Percentiles rank a stretch among this genome's conserved stretches.
Evolutionary conservation across 257 asterid species (phyloP).

Genomic region (Buddleja alternifolia): DNA sequence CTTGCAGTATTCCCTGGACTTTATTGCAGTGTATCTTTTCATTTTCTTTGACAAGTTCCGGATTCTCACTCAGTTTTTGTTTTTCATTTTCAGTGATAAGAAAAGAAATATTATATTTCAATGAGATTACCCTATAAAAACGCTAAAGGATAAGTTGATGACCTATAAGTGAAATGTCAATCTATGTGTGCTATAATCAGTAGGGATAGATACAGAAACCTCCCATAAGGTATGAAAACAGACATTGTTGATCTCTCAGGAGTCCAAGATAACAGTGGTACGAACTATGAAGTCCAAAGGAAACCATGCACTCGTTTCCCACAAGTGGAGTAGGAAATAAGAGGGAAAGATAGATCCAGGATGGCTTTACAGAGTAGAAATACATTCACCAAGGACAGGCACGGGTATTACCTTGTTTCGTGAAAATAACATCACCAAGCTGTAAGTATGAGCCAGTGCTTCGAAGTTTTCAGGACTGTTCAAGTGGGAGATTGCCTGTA

Average conservation of each 20-base stretch:
- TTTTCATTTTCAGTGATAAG: neutral
- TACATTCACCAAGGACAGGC: constrained; percentile 12
- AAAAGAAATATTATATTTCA: neutral
- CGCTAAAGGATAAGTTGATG: neutral
- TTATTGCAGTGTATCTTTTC: constrained; percentile 5
- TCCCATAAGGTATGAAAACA: neutral
- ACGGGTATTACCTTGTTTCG: constrained; percentile 54
- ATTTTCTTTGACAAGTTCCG: neutral
- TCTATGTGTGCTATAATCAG: neutral
- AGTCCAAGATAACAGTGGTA: constrained; percentile 5
- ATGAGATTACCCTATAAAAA: neutral
- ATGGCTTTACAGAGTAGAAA: constrained; percentile 17
- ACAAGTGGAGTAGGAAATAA: constrained; percentile 2
- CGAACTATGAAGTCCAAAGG: neutral
- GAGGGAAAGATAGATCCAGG: constrained; percentile 13
- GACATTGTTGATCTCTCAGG: constrained; percentile 1
- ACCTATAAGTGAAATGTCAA: neutral
- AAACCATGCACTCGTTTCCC: neutral
- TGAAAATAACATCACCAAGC: constrained; percentile 71
- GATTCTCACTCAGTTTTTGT: neutral
- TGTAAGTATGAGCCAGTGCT: constrained; percentile 78
- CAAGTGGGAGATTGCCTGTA: constrained; percentile 63
- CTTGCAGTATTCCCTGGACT: constrained; percentile 7
- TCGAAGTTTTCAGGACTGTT: constrained; percentile 69
- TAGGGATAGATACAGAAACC: neutral